Conservation (phyloP, 768 basidiomycete genomes). For the Psilocybe tampanensis region DNA sequence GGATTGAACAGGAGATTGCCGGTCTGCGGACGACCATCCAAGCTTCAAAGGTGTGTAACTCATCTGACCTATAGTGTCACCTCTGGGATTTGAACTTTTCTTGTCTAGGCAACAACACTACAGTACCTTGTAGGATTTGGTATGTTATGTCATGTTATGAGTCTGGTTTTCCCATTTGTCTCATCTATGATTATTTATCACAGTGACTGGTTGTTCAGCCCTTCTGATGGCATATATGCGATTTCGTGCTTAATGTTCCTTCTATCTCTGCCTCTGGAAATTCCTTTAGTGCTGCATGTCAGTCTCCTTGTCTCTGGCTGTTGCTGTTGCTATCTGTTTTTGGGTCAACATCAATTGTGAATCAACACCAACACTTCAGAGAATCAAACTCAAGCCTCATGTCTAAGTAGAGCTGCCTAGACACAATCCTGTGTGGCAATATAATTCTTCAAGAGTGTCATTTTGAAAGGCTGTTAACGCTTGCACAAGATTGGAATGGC, state of each 20-base stretch:
- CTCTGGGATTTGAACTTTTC: neutral
- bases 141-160: slow-evolving; percentile 36
- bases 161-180: neutral
- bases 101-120: slow-evolving; percentile 71
- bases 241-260: slow-evolving; percentile 50
- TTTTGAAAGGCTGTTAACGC: too few species aligned
- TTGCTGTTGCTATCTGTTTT: too few species aligned
- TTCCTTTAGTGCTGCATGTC: too few species aligned
- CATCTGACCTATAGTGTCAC: neutral
- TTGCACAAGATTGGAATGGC: too few species aligned
- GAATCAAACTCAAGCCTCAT: too few species aligned
- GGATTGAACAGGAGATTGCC: slow-evolving; percentile 96
- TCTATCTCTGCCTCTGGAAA: too few species aligned
- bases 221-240: slow-evolving; percentile 87
- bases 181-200: slow-evolving; percentile 5
- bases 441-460: too few species aligned
- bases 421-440: too few species aligned
- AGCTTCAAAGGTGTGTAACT: slow-evolving; percentile 68
- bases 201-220: slow-evolving; percentile 86
- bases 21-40: slow-evolving; percentile 82
- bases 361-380: too few species aligned
- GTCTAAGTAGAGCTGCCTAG: too few species aligned
- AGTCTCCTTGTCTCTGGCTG: too few species aligned
- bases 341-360: too few species aligned
- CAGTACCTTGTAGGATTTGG: slow-evolving; percentile 90